Evolutionary conservation across 495 filamentous ascomycete genomes (phyloP).

Genomic region (Oidiodendron maius): DNA sequence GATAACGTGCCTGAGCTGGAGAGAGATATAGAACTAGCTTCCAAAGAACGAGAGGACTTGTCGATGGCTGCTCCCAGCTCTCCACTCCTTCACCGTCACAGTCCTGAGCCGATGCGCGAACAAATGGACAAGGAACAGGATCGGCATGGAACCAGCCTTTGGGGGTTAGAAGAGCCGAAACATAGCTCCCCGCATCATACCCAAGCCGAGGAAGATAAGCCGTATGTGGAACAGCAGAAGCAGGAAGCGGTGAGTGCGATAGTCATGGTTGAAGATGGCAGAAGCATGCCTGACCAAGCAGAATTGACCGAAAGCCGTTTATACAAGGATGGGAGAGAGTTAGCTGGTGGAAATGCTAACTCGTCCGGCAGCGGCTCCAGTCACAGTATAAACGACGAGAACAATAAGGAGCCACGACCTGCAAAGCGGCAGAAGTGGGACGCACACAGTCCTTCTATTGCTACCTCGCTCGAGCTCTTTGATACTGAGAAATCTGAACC

Average conservation of each 20-base stretch:
- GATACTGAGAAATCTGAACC: not conserved
- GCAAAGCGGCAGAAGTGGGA: slow-evolving; percentile 4
- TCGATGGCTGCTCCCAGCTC: slow-evolving; percentile 1
- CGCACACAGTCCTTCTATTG: not conserved
- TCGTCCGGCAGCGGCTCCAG: not conserved
- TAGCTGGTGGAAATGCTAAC: not conserved
- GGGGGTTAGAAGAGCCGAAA: slow-evolving; percentile 5
- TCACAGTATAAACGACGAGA: slow-evolving; percentile 8
- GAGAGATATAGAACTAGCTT: slow-evolving; percentile 7
- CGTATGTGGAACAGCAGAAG: not conserved
- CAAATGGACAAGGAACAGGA: slow-evolving; percentile 5
- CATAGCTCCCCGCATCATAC: not conserved
- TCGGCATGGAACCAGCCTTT: not conserved
- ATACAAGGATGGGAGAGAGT: slow-evolving; percentile 4
- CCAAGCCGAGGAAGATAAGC: not conserved
- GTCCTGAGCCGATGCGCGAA: not conserved
- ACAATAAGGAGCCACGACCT: slow-evolving; percentile 4
- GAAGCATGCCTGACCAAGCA: not conserved
- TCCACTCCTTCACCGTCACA: slow-evolving; percentile 4
- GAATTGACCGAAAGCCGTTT: not conserved
- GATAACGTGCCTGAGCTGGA: slow-evolving; percentile 7
- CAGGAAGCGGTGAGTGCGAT: slow-evolving; percentile 4
- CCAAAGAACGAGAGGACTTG: slow-evolving; percentile 5
- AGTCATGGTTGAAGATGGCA: not conserved
- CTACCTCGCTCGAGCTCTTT: not conserved